Percentiles rank a stretch among this genome's conserved stretches.
phyloP scores from a whole-genome alignment of 306 rosid genomes.

The Gillenia trifoliata region DNA sequence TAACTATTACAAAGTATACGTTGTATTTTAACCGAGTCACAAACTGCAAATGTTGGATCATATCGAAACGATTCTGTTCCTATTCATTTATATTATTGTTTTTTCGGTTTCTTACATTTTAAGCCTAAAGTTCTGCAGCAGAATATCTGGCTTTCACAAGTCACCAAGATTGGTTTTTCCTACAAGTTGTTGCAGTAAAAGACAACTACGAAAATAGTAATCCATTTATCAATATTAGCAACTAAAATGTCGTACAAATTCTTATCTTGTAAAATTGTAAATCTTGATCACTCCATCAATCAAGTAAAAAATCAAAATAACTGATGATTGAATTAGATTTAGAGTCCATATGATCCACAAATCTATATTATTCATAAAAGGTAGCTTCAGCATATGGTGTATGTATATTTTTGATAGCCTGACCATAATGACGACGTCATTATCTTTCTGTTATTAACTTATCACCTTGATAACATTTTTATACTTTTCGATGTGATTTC shows the following conservation, averaged over 20 bases:
- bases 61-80: background rate
- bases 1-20: background rate
- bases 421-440: background rate
- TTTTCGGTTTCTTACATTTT: background rate
- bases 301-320: too few relatives aligned
- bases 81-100: background rate
- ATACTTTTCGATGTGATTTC: background rate
- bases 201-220: background rate
- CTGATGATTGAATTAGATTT: too few relatives aligned
- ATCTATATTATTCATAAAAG: too few relatives aligned
- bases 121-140: background rate
- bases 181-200: conserved; percentile 1
- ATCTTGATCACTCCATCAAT: background rate
- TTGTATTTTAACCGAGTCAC: background rate
- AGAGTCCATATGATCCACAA: too few relatives aligned
- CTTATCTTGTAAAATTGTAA: background rate
- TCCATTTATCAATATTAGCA: background rate
- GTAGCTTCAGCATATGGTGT: too few relatives aligned
- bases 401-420: too few relatives aligned
- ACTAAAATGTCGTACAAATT: too few relatives aligned
- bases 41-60: background rate
- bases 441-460: too few relatives aligned
- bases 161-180: background rate
- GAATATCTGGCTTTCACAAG: background rate
- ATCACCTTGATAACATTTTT: background rate